phyloP scores from a whole-genome alignment of 75 land plant genomes.

The Cryptomeria japonica region DNA sequence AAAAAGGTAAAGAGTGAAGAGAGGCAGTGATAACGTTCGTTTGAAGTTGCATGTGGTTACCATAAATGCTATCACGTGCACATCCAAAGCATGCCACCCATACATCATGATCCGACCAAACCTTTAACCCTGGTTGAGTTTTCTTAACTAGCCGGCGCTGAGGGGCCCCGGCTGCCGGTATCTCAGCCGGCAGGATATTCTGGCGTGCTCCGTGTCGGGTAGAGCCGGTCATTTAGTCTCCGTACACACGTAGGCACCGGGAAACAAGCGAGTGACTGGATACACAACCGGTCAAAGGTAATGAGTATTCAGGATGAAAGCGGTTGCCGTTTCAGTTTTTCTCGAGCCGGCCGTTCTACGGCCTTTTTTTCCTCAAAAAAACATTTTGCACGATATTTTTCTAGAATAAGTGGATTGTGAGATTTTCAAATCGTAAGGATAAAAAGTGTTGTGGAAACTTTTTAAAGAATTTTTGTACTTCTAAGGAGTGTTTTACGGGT shows the following conservation, averaged over 20 bases:
- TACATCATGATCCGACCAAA: neutral
- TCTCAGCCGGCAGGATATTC: constrained; percentile 9
- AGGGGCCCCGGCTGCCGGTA: constrained; percentile 11
- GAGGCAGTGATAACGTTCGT: neutral
- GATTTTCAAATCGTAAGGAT: too few relatives aligned
- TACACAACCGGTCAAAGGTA: too few relatives aligned
- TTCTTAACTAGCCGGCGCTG: neutral
- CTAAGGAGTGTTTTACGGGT: too few relatives aligned
- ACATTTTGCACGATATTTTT: too few relatives aligned
- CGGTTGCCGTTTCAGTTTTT: too few relatives aligned
- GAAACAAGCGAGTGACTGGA: neutral
- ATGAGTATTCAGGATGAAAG: too few relatives aligned
- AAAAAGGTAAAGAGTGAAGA: neutral
- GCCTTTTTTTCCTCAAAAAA: too few relatives aligned
- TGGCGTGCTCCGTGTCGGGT: neutral
- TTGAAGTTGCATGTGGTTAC: neutral
- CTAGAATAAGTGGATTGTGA: too few relatives aligned
- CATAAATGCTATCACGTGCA: constrained; percentile 12
- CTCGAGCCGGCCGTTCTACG: too few relatives aligned
- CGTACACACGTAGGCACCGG: neutral
- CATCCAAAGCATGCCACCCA: neutral
- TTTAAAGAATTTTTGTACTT: too few relatives aligned
- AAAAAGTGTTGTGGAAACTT: too few relatives aligned
- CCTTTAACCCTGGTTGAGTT: neutral
- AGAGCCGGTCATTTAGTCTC: neutral